Percentiles rank a stretch among this genome's conserved stretches.
These are phyloP conservation scores for Ascochyta clinopodiicola DNA, from an alignment of 2,329 filamentous ascomycete species.

Conservation along the genomic window DNA sequence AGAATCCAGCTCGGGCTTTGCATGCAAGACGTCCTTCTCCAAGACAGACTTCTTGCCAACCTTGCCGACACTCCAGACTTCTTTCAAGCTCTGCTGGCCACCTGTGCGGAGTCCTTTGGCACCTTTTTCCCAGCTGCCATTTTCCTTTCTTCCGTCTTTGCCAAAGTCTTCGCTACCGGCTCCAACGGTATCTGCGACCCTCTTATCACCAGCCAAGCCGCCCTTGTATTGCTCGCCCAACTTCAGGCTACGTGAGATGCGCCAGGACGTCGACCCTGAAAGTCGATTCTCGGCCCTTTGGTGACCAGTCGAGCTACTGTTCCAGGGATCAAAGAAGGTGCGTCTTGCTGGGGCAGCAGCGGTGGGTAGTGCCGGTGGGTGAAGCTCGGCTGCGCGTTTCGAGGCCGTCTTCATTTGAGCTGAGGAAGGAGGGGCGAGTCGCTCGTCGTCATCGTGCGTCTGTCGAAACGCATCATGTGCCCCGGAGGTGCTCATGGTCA, in stretches of 20 bases:
- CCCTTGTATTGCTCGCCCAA: slow-evolving; percentile 71
- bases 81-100: slow-evolving; percentile 49
- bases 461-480: slow-evolving; percentile 5
- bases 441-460: slow-evolving; percentile 23
- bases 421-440: slow-evolving; percentile 23
- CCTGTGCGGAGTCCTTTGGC: slow-evolving; percentile 56
- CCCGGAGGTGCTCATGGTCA: slow-evolving; percentile 16
- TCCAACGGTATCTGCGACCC: slow-evolving; percentile 70
- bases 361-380: slow-evolving; percentile 5
- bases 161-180: slow-evolving; percentile 65
- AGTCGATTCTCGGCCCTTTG: slow-evolving; percentile 75
- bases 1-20: background rate
- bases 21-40: slow-evolving; percentile 8
- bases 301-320: slow-evolving; percentile 77
- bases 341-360: slow-evolving; percentile 10
- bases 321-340: slow-evolving; percentile 70
- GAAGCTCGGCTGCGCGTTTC: slow-evolving; percentile 6
- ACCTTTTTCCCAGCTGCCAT: slow-evolving; percentile 59
- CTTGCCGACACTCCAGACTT: slow-evolving; percentile 36
- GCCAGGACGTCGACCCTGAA: slow-evolving; percentile 71
- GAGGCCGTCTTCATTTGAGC: slow-evolving; percentile 14
- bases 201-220: slow-evolving; percentile 61
- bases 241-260: slow-evolving; percentile 71
- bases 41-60: slow-evolving; percentile 13
- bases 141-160: slow-evolving; percentile 58